Evolutionary conservation across 345 rosid genomes (phyloP), one percentile per base, ranked within the genome.

Genomic region (Conringia planisiliqua): DNA sequence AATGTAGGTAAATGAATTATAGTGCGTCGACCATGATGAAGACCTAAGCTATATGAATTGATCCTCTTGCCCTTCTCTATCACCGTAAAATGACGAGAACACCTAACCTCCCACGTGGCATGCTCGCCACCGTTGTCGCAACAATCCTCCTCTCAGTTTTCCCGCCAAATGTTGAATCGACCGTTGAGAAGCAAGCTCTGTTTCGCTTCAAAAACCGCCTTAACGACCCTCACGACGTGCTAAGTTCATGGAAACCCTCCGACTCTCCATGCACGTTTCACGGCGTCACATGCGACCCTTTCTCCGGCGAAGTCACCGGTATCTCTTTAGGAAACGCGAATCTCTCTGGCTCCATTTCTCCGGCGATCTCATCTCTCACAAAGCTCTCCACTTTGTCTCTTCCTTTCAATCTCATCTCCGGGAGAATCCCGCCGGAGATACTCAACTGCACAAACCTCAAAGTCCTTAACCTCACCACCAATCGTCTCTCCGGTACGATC

Each of bases 231-330:
- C 48, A 76, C 30, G 72, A 80, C 64, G 66, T 82, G 16, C 60
- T 94, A 42, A 82, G 74, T 3, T 89, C 97, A 0, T 94, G 98
- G 98, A 87, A 74, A 47, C 88, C 78, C 1, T 61, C 93, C 0
- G 73, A 71, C 10, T 83, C 88, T 3, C 93, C 95, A 0, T 94
- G 98, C 73, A 55, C 20, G 0, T 94, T 79, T 77, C 72, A 30
- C 2, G 98, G 98, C 38, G 75, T 94, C 55, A 77, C 78, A 10
- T 91, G 98, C 36, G 85, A 91, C 56, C 27, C 46, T 0, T 12
- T 57, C 44, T 69, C 95, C 7, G 83, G 92, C 35, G 40, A 76
- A 61, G 95, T 91, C 24, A 83, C 38, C 2, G 82, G 18, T 44
- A 87, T 94, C 50, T 79, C 83, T 10, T 75, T 94, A 10, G 80